These are phyloP conservation scores for Colletotrichum melonis DNA, from an alignment of 2,329 filamentous ascomycete genomes.

Conservation along the genomic window DNA sequence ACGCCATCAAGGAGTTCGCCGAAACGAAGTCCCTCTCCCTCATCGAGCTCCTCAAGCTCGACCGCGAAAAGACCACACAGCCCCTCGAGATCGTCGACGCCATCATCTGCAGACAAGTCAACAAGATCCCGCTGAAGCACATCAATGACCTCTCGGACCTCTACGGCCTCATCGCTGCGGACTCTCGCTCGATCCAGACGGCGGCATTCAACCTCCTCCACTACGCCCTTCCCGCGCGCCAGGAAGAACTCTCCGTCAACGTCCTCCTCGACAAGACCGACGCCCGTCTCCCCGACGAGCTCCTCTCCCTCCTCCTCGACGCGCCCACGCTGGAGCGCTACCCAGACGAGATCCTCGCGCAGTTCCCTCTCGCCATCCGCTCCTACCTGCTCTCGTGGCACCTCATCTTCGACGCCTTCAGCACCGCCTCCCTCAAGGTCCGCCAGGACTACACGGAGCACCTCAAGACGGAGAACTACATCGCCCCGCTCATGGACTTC, in stretches of 20 bases:
- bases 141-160: conserved; percentile 75
- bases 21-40: conserved; percentile 67
- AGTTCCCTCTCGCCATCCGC: conserved; percentile 77
- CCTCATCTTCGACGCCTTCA: conserved; percentile 88
- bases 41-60: conserved; percentile 70
- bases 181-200: conserved; percentile 80
- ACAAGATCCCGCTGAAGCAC: conserved; percentile 70
- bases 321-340: conserved; percentile 78
- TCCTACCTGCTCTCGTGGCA: conserved; percentile 92
- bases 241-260: conserved; percentile 87
- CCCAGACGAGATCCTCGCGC: conserved; percentile 71
- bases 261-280: conserved; percentile 76
- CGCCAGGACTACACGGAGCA: conserved; percentile 83
- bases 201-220: conserved; percentile 86
- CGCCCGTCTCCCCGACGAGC: conserved; percentile 82
- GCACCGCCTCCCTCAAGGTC: conserved; percentile 82
- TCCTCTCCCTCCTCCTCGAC: conserved; percentile 85
- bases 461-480: conserved; percentile 78
- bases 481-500: conserved; percentile 79
- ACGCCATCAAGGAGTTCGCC: conserved; percentile 75
- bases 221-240: conserved; percentile 78
- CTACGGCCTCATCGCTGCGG: conserved; percentile 80
- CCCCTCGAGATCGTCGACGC: conserved; percentile 81
- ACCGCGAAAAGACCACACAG: conserved; percentile 62
- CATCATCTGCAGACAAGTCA: conserved; percentile 76